These are phyloP conservation scores for Sinapis alba DNA, from an alignment of 441 rosid species.

Conservation along the genomic window DNA sequence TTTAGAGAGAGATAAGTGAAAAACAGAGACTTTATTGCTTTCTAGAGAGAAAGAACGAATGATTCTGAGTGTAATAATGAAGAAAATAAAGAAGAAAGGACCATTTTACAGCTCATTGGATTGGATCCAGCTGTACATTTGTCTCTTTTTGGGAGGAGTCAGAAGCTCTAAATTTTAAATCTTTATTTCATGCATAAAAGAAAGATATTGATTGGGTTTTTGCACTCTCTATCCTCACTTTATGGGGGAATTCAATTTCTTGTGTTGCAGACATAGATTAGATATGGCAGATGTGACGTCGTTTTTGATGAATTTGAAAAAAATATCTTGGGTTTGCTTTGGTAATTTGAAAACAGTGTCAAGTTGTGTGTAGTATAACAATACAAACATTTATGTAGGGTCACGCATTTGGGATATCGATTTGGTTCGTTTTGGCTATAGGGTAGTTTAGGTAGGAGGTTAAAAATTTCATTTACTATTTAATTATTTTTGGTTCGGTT, in stretches of 20 bases:
- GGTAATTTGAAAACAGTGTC: background rate
- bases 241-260: slow-evolving; percentile 43
- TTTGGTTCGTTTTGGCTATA: too few species aligned
- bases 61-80: slow-evolving; percentile 32
- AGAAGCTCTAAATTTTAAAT: slow-evolving; percentile 30
- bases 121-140: slow-evolving; percentile 45
- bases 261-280: slow-evolving; percentile 37
- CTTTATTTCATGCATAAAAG: slow-evolving; percentile 9
- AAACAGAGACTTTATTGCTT: slow-evolving; percentile 37
- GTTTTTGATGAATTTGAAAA: background rate
- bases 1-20: background rate
- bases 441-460: too few species aligned
- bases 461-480: too few species aligned
- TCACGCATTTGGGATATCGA: too few species aligned
- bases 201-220: slow-evolving; percentile 33
- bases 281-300: slow-evolving; percentile 37
- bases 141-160: slow-evolving; percentile 24
- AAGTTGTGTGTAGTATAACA: background rate
- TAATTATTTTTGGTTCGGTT: too few species aligned
- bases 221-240: slow-evolving; percentile 35
- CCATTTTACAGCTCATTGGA: slow-evolving; percentile 43
- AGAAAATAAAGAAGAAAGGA: slow-evolving; percentile 10
- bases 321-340: background rate
- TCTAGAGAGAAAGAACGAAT: slow-evolving; percentile 15
- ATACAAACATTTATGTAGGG: background rate